Conservation (phyloP, 768 basidiomycete genomes). For the Phallus indusiatus region DNA sequence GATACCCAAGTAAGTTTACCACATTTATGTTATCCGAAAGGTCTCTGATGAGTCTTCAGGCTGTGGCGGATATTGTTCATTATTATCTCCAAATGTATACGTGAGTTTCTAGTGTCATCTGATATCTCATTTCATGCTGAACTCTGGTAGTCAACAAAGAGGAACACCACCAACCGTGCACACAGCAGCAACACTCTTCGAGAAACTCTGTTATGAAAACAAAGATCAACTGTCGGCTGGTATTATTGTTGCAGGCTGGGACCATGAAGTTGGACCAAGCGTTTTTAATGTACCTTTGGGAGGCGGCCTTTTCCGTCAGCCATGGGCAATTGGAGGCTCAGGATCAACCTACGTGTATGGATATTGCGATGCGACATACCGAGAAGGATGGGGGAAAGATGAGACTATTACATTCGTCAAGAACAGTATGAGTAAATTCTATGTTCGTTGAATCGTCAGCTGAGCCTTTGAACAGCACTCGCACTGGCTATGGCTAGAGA, state of each 20-base stretch:
- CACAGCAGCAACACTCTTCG: constrained; percentile 73
- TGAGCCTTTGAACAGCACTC: constrained; percentile 57
- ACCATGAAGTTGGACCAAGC: constrained; percentile 79
- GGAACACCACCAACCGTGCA: constrained; percentile 70
- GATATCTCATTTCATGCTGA: background rate
- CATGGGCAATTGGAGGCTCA: constrained; percentile 98
- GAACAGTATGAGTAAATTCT: constrained; percentile 63
- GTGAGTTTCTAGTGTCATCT: constrained; percentile 29
- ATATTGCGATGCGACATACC: constrained; percentile 97
- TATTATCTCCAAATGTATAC: constrained; percentile 69
- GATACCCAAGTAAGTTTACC: constrained; percentile 76
- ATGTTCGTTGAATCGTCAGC: background rate
- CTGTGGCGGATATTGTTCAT: constrained; percentile 86
- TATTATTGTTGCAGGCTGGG: constrained; percentile 98
- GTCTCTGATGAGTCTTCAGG: constrained; percentile 23
- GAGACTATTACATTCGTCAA: constrained; percentile 91
- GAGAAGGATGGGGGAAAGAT: constrained; percentile 84
- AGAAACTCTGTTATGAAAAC: constrained; percentile 85
- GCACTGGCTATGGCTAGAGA: constrained; percentile 95
- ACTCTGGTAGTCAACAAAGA: constrained; percentile 39
- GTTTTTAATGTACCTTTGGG: constrained; percentile 97
- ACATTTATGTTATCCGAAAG: background rate
- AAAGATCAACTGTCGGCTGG: constrained; percentile 85
- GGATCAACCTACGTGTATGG: constrained; percentile 98
- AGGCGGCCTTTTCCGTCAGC: constrained; percentile 92